Conservation (phyloP, 306 rosid species). For the Begonia loranthoides region DNA sequence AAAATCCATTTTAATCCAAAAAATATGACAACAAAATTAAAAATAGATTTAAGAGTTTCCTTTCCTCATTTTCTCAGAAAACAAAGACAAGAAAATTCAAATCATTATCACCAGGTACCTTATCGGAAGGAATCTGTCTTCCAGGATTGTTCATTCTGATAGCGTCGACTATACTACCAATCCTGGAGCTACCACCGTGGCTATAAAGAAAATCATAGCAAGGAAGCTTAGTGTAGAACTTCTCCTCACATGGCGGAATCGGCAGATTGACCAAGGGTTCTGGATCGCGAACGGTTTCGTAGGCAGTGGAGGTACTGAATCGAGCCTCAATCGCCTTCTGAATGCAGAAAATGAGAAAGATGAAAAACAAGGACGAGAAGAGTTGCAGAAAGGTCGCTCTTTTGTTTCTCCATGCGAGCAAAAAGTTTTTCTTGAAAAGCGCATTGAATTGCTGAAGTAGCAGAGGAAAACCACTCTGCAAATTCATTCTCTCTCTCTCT, state of each 20-base stretch:
- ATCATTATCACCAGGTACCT: slow-evolving; percentile 16
- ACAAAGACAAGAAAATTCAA: neutral
- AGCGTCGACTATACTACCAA: slow-evolving; percentile 28
- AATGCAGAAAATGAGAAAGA: slow-evolving; percentile 54
- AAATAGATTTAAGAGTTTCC: too few species aligned
- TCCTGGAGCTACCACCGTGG: slow-evolving; percentile 26
- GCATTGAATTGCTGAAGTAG: slow-evolving; percentile 44
- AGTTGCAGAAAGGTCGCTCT: slow-evolving; percentile 40
- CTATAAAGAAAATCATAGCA: slow-evolving; percentile 84
- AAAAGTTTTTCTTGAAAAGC: slow-evolving; percentile 39
- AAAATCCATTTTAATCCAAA: too few species aligned
- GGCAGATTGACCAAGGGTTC: slow-evolving; percentile 10
- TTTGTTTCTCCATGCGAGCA: slow-evolving; percentile 61
- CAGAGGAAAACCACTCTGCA: slow-evolving; percentile 30
- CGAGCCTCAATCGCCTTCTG: slow-evolving; percentile 42
- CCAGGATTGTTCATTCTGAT: slow-evolving; percentile 67
- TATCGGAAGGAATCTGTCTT: slow-evolving; percentile 31
- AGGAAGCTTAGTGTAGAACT: slow-evolving; percentile 35
- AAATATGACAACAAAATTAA: too few species aligned
- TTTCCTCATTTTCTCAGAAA: too few species aligned
- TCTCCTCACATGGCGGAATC: slow-evolving; percentile 60
- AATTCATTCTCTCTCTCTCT: slow-evolving; percentile 15
- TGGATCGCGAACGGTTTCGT: slow-evolving; percentile 30
- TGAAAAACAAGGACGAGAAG: slow-evolving; percentile 46
- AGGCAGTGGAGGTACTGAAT: slow-evolving; percentile 9